A percentile compares a stretch with the other conserved stretches of the same genome.
Conservation (phyloP, 2,329 filamentous ascomycete species). For the Dactylellina parvicollis region DNA sequence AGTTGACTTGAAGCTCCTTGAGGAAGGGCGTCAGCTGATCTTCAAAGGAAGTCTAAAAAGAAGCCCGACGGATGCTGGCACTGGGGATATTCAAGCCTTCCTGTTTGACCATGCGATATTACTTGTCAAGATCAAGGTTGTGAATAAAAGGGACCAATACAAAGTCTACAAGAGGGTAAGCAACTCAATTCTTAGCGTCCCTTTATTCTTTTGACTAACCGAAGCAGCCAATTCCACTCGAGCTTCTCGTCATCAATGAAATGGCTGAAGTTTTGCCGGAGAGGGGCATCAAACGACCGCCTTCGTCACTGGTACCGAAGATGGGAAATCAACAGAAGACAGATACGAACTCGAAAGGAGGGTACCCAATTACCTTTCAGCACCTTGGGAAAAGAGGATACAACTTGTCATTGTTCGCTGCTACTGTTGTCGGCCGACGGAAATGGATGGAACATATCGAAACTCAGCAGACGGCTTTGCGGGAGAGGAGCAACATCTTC, state of each 20-base stretch:
- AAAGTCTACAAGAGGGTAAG: conserved; percentile 84
- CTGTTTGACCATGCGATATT: conserved; percentile 96
- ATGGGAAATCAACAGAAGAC: conserved; percentile 65
- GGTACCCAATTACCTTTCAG: conserved; percentile 91
- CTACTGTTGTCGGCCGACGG: conserved; percentile 83
- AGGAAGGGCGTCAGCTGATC: conserved; percentile 89
- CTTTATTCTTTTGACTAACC: conserved; percentile 18
- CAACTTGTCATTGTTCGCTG: conserved; percentile 86
- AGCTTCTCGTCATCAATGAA: conserved; percentile 90
- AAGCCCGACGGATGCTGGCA: conserved; percentile 70
- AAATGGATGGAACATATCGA: conserved; percentile 99
- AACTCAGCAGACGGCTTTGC: conserved; percentile 83
- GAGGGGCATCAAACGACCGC: conserved; percentile 84
- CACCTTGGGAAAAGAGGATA: conserved; percentile 96
- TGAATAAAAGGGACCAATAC: conserved; percentile 91
- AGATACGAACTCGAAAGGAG: conserved; percentile 71
- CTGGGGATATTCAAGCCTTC: conserved; percentile 84
- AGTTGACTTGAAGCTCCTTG: conserved; percentile 92
- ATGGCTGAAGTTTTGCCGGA: conserved; percentile 96
- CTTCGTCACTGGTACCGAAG: conserved; percentile 80
- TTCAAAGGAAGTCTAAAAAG: conserved; percentile 97
- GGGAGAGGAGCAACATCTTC: conserved; percentile 77
- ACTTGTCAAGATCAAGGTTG: conserved; percentile 87
- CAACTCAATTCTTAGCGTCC: conserved; percentile 28
- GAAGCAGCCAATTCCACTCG: conserved; percentile 83